Base-by-base conservation (phyloP, 2,329 filamentous ascomycete species). In the Raffaelea arxii region DNA sequence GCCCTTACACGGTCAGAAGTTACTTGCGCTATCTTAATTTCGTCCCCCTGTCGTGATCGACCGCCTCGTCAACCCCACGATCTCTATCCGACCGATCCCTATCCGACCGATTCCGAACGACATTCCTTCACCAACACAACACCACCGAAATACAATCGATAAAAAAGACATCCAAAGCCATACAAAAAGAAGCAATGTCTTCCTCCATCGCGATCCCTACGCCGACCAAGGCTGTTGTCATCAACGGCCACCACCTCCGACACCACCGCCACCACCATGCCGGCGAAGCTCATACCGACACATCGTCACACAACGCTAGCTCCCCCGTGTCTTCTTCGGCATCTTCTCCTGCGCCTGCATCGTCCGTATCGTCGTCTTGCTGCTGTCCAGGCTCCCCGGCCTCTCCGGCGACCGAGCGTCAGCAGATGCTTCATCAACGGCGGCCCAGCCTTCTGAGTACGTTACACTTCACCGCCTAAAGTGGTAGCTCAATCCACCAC, bases 131-230 rank as follows among this genome's bases (percentile, higher is more conserved):
- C 7, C 19, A 18, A n/a, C 32, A 12, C 10, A 32, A 9, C 16
- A 9, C 10, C 27, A 9, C 27, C 27, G 27, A 32, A 9, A 32
- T 10, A 9, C 10, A 32, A 32, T 21, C 39, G 6, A 19, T 16
- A 6, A 16, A 27, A 4, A 42, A 18, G 2, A 2, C 14, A 18
- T 5, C 19, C 42, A 18, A 16, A n/a, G 25, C 23, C 21, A 21
- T 27, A 30, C 40, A 18, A 12, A 14, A 6, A 40, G 6, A 19
- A 10, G 64, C 52, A 54, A 80, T 83, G 78, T 81, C 80, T 50
- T 80, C 80, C 49, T 84, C 80, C 50, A 86, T 86, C 65, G 71
- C 75, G 53, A 87, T 88, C 55, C 82, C 82, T 53, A 65, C 72
- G 51, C 49, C 53, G 23, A 46, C 52, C 19, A 47, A 51, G 3